These are phyloP conservation scores for Elsinoe necatrix DNA, from an alignment of 2,329 filamentous ascomycete species.

Conservation along the genomic window DNA sequence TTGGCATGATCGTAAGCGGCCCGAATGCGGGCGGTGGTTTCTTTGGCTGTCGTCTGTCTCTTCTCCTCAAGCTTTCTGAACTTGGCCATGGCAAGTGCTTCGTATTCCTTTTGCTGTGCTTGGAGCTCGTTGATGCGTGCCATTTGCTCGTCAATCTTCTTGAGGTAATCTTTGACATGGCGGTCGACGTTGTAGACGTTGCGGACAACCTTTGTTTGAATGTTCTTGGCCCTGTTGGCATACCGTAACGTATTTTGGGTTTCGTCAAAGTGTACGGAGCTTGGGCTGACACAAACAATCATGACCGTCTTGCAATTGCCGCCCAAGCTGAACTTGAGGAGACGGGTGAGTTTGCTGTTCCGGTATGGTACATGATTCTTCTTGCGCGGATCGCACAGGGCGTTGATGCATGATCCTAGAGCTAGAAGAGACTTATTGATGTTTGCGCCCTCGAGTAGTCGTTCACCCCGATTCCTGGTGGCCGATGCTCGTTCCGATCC, in stretches of 20 bases:
- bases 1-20: conserved; percentile 74
- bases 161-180: conserved; percentile 97
- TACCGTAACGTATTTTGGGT: conserved; percentile 97
- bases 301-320: conserved; percentile 99
- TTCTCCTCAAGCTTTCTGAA: conserved; percentile 88
- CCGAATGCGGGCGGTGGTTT: conserved; percentile 72
- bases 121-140: conserved; percentile 93
- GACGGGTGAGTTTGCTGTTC: conserved; percentile 91
- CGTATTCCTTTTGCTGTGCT: conserved; percentile 82
- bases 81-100: conserved; percentile 72
- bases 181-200: conserved; percentile 99
- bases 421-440: conserved; percentile 98
- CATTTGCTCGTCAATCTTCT: conserved; percentile 99
- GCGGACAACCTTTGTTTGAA: conserved; percentile 97
- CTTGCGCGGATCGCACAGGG: conserved; percentile 85
- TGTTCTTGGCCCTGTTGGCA: conserved; percentile 96
- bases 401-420: conserved; percentile 95
- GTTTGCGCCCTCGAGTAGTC: conserved; percentile 87
- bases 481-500: conserved; percentile 93
- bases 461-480: conserved; percentile 90
- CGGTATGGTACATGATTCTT: conserved; percentile 92
- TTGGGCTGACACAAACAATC: conserved; percentile 97
- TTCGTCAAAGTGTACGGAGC: conserved; percentile 93
- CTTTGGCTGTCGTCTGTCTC: conserved; percentile 63
- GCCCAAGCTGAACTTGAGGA: conserved; percentile 93